Evolutionary conservation across 2,329 filamentous ascomycete species (phyloP), one percentile per base, ranked within the genome.

Genomic region (Fusarium palustre): DNA sequence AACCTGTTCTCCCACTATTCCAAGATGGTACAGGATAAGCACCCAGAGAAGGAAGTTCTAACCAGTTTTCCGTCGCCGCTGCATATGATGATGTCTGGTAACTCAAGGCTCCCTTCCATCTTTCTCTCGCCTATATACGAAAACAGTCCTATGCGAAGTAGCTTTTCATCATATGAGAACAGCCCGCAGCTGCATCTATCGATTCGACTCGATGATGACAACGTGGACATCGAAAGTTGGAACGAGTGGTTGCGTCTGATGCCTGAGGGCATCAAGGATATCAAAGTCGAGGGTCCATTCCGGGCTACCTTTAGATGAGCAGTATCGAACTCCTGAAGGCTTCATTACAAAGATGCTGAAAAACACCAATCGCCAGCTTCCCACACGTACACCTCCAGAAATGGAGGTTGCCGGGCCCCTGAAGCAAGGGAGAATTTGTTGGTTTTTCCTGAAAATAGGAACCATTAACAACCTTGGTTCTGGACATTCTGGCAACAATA

Each of bases 241-340:
- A 80, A 83, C 55, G 86, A 88, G 71, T 88, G 86, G 86, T 76
- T 89, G 66, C 83, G 86, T 24, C 78, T 85, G 72, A 86, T 88
- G 82, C 87, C 87, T 3, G 85, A 87, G 59, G 83, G 85, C 10
- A 82, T 88, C 68, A 83, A 79, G 69, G 86, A 88, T 60, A 80
- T 88, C 57, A 85, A 84, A 75, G 82, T 88, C 43, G 86, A 88
- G 25, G 84, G 84, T 5, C 84, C 85, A 22, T 85, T 80, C 55
- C 75, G 79, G 57, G 65, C 73, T 52, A 63, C 70, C 5, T 75
- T 72, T 59, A 74, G 73, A 58, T 75, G 55, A 70, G 59, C 16
- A 62, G 48, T 48, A 52, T 31, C 20, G 41, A 41, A 20, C 16
- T 39, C 22, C 18, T 43, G 39, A 45, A 33, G 39, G 13, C 24